These are phyloP conservation scores for Cordyceps tenuipes DNA, from an alignment of 2,329 filamentous ascomycete species.

Conservation along the genomic window DNA sequence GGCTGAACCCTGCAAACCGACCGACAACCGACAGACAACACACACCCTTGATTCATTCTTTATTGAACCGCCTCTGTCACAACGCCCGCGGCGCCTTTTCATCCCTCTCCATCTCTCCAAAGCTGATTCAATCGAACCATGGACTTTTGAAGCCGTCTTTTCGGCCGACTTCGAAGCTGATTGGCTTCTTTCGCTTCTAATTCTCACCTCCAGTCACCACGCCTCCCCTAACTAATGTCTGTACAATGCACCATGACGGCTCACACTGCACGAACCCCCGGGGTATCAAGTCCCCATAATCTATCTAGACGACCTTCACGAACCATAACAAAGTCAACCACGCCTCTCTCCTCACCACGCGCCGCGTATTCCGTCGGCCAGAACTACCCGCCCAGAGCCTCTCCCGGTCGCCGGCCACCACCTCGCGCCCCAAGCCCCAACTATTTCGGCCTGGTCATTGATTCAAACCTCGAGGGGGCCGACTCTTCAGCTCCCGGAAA, in stretches of 20 bases:
- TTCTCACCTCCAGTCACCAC: neutral
- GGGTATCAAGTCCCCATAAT: slow-evolving; percentile 8
- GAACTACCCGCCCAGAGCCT: slow-evolving; percentile 42
- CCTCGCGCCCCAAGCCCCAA: slow-evolving; percentile 60
- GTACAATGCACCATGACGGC: slow-evolving; percentile 11
- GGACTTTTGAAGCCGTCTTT: neutral
- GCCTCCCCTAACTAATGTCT: slow-evolving; percentile 3
- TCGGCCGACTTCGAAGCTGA: slow-evolving; percentile 7
- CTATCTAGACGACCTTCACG: slow-evolving; percentile 8
- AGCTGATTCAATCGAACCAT: neutral
- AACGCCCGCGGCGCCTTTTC: neutral
- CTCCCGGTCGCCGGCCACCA: slow-evolving; percentile 25
- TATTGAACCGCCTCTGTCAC: neutral
- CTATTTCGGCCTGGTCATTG: slow-evolving; percentile 73
- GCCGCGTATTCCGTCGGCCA: slow-evolving; percentile 48
- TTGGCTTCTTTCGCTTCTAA: neutral
- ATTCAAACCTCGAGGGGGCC: slow-evolving; percentile 50
- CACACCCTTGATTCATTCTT: slow-evolving; percentile 1
- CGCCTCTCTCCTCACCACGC: slow-evolving; percentile 45
- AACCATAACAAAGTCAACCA: slow-evolving; percentile 33
- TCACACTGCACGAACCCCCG: slow-evolving; percentile 9
- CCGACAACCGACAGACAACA: slow-evolving; percentile 9
- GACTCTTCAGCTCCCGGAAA: slow-evolving; percentile 56
- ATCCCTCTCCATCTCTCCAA: neutral
- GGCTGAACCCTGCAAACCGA: slow-evolving; percentile 9